Conservation (phyloP, 495 filamentous ascomycete genomes). For the Lasiosphaeriaceae sp. region DNA sequence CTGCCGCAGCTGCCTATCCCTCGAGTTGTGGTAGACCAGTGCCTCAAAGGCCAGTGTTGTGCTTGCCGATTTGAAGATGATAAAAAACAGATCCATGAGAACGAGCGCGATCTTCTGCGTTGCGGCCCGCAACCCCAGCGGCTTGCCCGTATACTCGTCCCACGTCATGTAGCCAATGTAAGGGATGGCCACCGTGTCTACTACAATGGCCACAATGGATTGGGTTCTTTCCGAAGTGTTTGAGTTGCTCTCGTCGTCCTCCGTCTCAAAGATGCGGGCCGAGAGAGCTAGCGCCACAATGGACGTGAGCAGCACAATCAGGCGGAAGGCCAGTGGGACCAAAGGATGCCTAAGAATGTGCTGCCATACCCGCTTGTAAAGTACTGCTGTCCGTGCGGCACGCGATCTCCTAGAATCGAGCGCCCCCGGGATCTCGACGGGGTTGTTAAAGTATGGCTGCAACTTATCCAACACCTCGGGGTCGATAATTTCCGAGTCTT, state of each 20-base stretch:
- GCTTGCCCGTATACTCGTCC: constrained; percentile 94
- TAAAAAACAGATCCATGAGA: constrained; percentile 89
- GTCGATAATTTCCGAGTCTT: constrained; percentile 43
- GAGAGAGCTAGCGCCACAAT: constrained; percentile 77
- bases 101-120: constrained; percentile 82
- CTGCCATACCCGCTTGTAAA: constrained; percentile 43
- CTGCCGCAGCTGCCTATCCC: constrained; percentile 51
- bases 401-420: constrained; percentile 16
- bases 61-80: constrained; percentile 93
- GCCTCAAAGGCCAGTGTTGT: constrained; percentile 84
- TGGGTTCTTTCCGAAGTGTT: constrained; percentile 61
- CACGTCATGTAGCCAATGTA: constrained; percentile 92
- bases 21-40: constrained; percentile 60
- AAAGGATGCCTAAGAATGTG: constrained; percentile 73
- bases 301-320: constrained; percentile 79
- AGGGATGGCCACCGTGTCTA: constrained; percentile 82
- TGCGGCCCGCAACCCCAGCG: constrained; percentile 77
- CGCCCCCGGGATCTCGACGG: constrained; percentile 18
- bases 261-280: constrained; percentile 64
- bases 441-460: constrained; percentile 46
- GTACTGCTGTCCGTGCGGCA: constrained; percentile 15
- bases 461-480: constrained; percentile 40
- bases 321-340: constrained; percentile 76
- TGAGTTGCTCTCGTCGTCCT: constrained; percentile 31
- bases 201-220: constrained; percentile 82